Evolutionary conservation across 1,284 basidiomycete species (phyloP).

Genomic region (Athelia sp.): DNA sequence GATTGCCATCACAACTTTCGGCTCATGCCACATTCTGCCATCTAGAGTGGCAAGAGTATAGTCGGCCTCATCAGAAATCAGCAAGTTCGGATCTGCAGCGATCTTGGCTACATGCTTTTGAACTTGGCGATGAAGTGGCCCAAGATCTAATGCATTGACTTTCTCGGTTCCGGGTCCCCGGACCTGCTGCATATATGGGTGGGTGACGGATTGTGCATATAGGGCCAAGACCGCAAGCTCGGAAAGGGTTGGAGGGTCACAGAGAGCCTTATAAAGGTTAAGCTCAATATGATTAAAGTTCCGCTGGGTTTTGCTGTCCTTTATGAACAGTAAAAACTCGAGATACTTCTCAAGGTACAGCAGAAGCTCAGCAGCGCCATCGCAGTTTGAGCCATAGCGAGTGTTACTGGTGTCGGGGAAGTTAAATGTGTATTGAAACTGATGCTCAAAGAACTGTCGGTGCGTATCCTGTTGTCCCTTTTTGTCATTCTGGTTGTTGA

Average conservation of each 20-base stretch:
- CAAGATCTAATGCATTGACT: constrained; percentile 11
- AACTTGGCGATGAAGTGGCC: constrained; percentile 7
- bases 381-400: constrained; percentile 22
- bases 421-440: constrained; percentile 11
- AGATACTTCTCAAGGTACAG: constrained; percentile 14
- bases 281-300: constrained; percentile 26
- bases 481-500: constrained; percentile 30
- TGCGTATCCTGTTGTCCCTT: constrained; percentile 23
- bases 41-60: background rate
- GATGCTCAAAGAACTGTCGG: constrained; percentile 13
- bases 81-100: constrained; percentile 4
- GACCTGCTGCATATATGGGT: constrained; percentile 13
- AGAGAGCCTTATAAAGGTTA: constrained; percentile 26
- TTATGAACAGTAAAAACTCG: constrained; percentile 18
- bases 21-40: constrained; percentile 1
- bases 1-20: constrained; percentile 7
- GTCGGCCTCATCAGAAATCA: background rate
- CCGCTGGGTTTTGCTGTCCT: constrained; percentile 19
- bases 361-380: constrained; percentile 19
- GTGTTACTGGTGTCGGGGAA: constrained; percentile 28
- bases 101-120: constrained; percentile 6
- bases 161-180: background rate
- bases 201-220: constrained; percentile 16
- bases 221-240: constrained; percentile 28
- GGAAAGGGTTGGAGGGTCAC: constrained; percentile 28